Evolutionary conservation across 148 eudicot species (phyloP).

Genomic region (Drosera capensis): DNA sequence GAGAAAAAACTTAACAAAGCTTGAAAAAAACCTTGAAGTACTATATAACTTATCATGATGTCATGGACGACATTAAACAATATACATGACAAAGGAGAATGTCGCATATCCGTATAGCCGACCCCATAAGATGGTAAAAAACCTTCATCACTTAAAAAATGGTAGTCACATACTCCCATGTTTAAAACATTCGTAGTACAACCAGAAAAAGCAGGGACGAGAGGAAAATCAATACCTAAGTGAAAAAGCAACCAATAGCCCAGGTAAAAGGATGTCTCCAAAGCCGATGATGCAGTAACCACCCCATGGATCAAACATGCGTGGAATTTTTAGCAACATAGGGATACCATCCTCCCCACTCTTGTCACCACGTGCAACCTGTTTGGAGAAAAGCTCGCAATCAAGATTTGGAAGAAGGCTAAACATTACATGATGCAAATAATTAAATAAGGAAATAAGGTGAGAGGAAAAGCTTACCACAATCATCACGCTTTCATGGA

Average conservation of each 20-base stretch:
- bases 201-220: constrained; percentile 3
- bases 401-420: constrained; percentile 5
- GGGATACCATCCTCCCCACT: constrained; percentile 99
- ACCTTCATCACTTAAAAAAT: too few relatives aligned
- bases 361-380: constrained; percentile 97
- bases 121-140: too few relatives aligned
- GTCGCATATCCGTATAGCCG: too few relatives aligned
- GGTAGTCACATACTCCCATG: too few relatives aligned
- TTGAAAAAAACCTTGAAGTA: too few relatives aligned
- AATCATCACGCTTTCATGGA: constrained; percentile 98
- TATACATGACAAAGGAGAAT: too few relatives aligned
- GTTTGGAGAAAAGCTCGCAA: too few relatives aligned
- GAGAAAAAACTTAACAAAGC: too few relatives aligned
- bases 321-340: constrained; percentile 89
- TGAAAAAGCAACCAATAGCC: constrained; percentile 75
- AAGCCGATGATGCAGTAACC: constrained; percentile 98
- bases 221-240: too few relatives aligned
- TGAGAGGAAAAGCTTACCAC: constrained; percentile 46
- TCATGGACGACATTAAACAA: too few relatives aligned
- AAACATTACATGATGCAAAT: constrained; percentile 3
- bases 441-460: constrained; percentile 1
- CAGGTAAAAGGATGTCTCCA: constrained; percentile 95
- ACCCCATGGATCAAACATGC: constrained; percentile 99
- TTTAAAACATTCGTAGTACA: too few relatives aligned
- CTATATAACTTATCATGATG: too few relatives aligned